Conservation (phyloP, 768 basidiomycete genomes). For the Lactarius evosmus region DNA sequence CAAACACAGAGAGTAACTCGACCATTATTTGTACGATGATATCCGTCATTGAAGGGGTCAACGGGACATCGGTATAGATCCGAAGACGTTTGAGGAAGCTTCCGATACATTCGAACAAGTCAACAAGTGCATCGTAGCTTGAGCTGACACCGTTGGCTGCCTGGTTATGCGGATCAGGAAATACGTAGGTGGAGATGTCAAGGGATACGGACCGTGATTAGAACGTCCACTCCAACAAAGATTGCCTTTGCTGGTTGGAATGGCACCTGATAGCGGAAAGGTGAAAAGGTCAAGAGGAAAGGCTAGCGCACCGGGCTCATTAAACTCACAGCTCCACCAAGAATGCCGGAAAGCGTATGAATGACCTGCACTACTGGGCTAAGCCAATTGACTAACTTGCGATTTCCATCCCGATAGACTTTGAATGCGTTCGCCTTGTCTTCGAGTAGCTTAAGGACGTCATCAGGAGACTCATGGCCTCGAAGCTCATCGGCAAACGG, state of each 20-base stretch:
- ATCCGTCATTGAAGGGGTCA: background rate
- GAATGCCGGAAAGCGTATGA: no score
- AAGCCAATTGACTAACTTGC: no score
- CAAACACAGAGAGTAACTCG: background rate
- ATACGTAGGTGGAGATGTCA: background rate
- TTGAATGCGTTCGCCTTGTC: no score
- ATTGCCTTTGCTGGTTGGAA: background rate
- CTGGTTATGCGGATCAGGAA: no score
- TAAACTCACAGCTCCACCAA: background rate
- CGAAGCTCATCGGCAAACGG: background rate
- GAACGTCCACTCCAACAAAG: background rate
- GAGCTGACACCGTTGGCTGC: no score
- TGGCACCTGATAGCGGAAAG: no score
- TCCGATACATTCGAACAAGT: constrained; percentile 1
- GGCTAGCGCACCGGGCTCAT: background rate
- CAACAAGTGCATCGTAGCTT: background rate
- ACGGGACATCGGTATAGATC: background rate
- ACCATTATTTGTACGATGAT: background rate
- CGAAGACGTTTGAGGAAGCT: background rate
- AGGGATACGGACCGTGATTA: background rate
- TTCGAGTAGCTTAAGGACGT: background rate
- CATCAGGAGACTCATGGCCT: background rate
- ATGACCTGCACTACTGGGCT: no score
- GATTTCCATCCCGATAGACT: no score
- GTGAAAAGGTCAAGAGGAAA: no score